These are phyloP conservation scores for Thalia dealbata DNA, from an alignment of 176 grass and related monocot genomes.

Conservation along the genomic window DNA sequence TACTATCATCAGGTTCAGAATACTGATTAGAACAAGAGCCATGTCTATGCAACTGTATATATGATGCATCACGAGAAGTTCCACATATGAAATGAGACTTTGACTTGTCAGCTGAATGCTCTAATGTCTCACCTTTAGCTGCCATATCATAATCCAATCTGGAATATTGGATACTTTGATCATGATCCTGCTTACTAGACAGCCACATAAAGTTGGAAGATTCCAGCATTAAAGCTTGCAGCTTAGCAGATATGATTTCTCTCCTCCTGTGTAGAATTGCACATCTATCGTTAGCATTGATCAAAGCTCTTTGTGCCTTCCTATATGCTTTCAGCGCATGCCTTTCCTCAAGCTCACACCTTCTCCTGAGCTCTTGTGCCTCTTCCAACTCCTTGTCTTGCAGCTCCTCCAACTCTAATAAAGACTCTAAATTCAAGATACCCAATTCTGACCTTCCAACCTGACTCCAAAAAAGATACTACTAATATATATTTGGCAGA, in stretches of 20 bases:
- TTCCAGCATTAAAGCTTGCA: conserved; percentile 56
- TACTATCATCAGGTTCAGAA: conserved; percentile 34
- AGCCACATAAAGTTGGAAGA: conserved; percentile 34
- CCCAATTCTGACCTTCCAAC: conserved; percentile 12
- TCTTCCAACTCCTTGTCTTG: conserved; percentile 80
- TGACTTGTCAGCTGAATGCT: conserved; percentile 35
- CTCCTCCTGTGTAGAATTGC: conserved; percentile 58
- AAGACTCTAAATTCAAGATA: conserved; percentile 40
- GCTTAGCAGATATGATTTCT: conserved; percentile 49
- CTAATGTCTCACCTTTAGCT: conserved; percentile 29
- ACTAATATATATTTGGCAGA: conserved; percentile 24
- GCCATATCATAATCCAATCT: conserved; percentile 24
- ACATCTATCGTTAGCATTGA: conserved; percentile 86
- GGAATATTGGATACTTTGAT: neutral
- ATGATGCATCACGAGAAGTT: conserved; percentile 23
- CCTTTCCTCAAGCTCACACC: conserved; percentile 80
- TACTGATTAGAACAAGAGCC: conserved; percentile 27
- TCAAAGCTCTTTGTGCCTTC: conserved; percentile 70
- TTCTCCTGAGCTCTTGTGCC: conserved; percentile 61
- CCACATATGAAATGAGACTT: conserved; percentile 29
- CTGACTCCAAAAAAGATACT: conserved; percentile 26
- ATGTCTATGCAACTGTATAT: conserved; percentile 39
- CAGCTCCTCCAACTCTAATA: conserved; percentile 69
- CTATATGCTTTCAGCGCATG: conserved; percentile 78
- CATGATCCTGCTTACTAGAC: conserved; percentile 17